phyloP scores from a whole-genome alignment of 805 yeast species.

The Metschnikowia dekortorum region DNA sequence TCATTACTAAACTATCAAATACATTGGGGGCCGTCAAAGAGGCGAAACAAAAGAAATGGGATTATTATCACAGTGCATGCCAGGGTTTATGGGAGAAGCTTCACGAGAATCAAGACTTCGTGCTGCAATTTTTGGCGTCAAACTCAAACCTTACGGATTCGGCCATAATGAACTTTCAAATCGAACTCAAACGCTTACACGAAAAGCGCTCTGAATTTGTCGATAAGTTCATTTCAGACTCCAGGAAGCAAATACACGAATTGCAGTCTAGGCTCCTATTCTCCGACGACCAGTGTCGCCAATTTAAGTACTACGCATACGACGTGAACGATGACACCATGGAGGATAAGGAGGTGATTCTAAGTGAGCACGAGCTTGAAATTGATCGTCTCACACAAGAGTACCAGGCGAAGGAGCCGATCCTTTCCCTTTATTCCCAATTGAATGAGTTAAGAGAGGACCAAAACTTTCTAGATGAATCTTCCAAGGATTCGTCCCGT shows the following conservation, averaged over 20 bases:
- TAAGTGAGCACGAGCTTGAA: slow-evolving; percentile 64
- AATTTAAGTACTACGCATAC: slow-evolving; percentile 41
- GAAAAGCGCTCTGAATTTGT: slow-evolving; percentile 59
- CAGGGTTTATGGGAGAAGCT: slow-evolving; percentile 53
- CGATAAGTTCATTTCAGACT: slow-evolving; percentile 60
- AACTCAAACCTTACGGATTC: slow-evolving; percentile 46
- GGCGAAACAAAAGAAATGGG: slow-evolving; percentile 34
- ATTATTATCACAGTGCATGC: slow-evolving; percentile 38
- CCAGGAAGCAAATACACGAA: slow-evolving; percentile 54
- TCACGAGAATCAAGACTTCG: slow-evolving; percentile 40
- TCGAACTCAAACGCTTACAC: slow-evolving; percentile 55
- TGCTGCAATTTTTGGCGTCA: slow-evolving; percentile 38
- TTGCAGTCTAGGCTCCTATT: slow-evolving; percentile 63
- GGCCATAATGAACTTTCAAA: slow-evolving; percentile 47
- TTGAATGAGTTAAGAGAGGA: slow-evolving; percentile 56
- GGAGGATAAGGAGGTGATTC: slow-evolving; percentile 53
- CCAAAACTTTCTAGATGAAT: slow-evolving; percentile 57
- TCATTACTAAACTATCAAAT: slow-evolving; percentile 27
- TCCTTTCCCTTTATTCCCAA: slow-evolving; percentile 52
- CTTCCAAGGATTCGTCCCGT: slow-evolving; percentile 77
- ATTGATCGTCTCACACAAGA: slow-evolving; percentile 48
- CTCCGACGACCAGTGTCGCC: slow-evolving; percentile 45
- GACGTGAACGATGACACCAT: slow-evolving; percentile 29
- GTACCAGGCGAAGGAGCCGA: slow-evolving; percentile 46
- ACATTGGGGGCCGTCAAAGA: slow-evolving; percentile 30